Evolutionary conservation across 2,329 filamentous ascomycete genomes (phyloP), one percentile per base, ranked within the genome.

Genomic region (Bipolaris cookei): DNA sequence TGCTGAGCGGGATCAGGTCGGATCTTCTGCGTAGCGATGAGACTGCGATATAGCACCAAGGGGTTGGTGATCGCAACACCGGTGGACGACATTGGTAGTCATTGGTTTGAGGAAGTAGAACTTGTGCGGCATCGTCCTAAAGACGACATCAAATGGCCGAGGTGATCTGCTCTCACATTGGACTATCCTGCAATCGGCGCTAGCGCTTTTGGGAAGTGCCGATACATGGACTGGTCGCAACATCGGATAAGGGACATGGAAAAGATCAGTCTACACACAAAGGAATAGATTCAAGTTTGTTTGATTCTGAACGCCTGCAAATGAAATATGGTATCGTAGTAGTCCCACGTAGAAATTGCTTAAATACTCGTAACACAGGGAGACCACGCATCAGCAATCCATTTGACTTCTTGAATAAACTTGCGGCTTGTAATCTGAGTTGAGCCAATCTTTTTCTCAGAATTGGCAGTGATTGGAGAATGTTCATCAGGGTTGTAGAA

Each of bases 401-500:
- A 83, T 74, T 89, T 87, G 74, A 99, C 88, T 70, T 97, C 92
- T 14, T 87, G 85, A 48, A 87, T 84, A 76, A 99, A 99, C 73
- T 82, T 87, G 66, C 84, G 86, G 76, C 92, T 97, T 50, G 86
- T 90, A 64, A 98, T 97, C 72, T 88, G 88, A 74, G 87, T 79
- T 8, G 79, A 80, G 14, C 78, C 79, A 4, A 81, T 76, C 41
- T 75, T 73, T 38, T 77, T 68, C 41, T 80, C 74, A 34, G 77
- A 77, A 44, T 79, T 78, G 47, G 81, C 80, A 44, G 76, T 75
- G 34, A 80, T 84, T 46, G 89, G 90, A 61, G 84, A 84, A 75
- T 93, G 88, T 68, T 94, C 90, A 72, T 97, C 92, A 8, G 94
- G 94, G 44, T 90, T 88, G 76, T 93, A 98, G 78, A 99, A 99